Evolutionary conservation across 441 rosid genomes (phyloP).

Genomic region (Euphorbia celastroides): DNA sequence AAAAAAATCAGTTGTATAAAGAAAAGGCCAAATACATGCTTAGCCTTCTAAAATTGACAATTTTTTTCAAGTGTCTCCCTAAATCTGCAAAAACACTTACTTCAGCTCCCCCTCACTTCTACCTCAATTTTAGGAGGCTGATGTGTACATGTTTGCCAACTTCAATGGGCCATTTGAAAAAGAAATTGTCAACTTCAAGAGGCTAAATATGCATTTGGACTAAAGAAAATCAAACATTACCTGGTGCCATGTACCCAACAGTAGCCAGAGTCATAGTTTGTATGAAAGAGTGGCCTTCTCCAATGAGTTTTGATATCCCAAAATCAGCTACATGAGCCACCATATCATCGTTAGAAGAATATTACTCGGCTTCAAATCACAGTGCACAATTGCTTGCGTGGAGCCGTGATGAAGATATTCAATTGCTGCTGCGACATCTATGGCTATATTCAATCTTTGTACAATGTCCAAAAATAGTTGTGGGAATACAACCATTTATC

Average conservation of each 20-base stretch:
- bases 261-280: not conserved
- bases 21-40: no score
- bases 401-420: slow-evolving; percentile 18
- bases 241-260: not conserved
- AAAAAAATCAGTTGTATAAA: no score
- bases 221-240: not conserved
- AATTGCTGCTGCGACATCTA: slow-evolving; percentile 10
- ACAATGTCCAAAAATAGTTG: not conserved
- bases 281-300: not conserved
- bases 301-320: slow-evolving; percentile 4
- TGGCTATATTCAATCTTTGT: not conserved
- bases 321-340: not conserved
- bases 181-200: no score
- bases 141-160: no score
- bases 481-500: slow-evolving; percentile 16
- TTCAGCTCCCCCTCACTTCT: no score
- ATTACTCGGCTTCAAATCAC: slow-evolving; percentile 3
- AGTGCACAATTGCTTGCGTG: slow-evolving; percentile 10
- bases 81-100: no score
- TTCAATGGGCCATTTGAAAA: no score
- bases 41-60: no score
- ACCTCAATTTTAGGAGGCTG: no score
- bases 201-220: no score
- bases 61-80: no score
- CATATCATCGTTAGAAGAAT: not conserved